Evolutionary conservation across 495 filamentous ascomycete species (phyloP), one percentile per base, ranked within the genome.

Genomic region (Aspergillus sparsus): DNA sequence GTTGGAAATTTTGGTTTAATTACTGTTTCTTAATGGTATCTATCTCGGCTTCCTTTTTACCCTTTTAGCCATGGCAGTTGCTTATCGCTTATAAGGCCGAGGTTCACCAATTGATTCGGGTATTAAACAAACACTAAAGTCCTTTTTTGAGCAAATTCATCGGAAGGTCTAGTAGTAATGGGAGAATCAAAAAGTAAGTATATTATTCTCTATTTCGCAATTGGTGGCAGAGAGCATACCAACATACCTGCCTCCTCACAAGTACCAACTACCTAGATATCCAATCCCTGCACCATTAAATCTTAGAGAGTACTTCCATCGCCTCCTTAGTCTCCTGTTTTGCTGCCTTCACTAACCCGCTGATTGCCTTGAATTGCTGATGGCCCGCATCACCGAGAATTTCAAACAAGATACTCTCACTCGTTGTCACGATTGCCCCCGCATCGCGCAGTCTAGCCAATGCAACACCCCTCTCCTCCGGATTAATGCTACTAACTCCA

Each of bases 351-450:
- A 98, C 88, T 62, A 97, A 61, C 62, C 76, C 79, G 62, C 86
- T 87, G 50, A 97, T 80, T 36, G 71, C 76, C 73, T 80, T 85
- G 69, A 98, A 96, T 16, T 72, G 85, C 7, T 78, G 71, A 66
- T 89, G 88, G 5, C 69, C 79, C 15, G 94, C 89, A 82, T 97
- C 92, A 16, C 91, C 90, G 86, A 98, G 84, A 69, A 86, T 88
- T 80, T 98, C 93, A 78, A 94, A 98, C 62, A 98, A 63, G 75
- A 87, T 89, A 72, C 90, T 89, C 85, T 98, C 94, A 74, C 90
- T 95, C 47, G 87, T 91, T 49, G 92, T 96, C 13, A 98, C 83
- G 11, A 85, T 75, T 37, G 86, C 93, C 0, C 93, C 93, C 42
- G 86, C 92, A 65, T 79, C 79, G 66, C 89, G 73, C 73, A 98